Percentiles rank a stretch among this genome's conserved stretches.
phyloP scores from a whole-genome alignment of 768 basidiomycete genomes.

The Gyrodon lividus region DNA sequence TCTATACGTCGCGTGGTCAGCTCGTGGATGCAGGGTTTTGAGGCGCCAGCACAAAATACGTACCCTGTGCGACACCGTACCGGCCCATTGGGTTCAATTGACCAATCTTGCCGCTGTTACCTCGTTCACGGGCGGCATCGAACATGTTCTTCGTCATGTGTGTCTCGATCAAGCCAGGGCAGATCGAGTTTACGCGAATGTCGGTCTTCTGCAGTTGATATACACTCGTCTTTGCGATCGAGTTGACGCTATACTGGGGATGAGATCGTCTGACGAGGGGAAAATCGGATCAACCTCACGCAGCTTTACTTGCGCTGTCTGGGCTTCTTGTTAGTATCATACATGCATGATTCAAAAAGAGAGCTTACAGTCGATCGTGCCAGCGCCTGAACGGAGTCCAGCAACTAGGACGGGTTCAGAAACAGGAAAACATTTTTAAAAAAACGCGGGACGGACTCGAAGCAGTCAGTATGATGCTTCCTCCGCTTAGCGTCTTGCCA shows the following conservation, averaged over 20 bases:
- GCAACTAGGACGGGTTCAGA: conserved; percentile 54
- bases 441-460: conserved; percentile 52
- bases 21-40: conserved; percentile 14
- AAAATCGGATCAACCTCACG: conserved; percentile 48
- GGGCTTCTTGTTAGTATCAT: conserved; percentile 19
- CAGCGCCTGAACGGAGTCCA: conserved; percentile 80
- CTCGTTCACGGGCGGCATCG: conserved; percentile 70
- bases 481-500: conserved; percentile 68
- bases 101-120: conserved; percentile 75
- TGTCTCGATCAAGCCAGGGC: conserved; percentile 92
- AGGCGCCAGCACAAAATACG: conserved; percentile 6
- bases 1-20: conserved; percentile 45
- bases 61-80: conserved; percentile 80
- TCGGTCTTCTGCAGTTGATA: conserved; percentile 80
- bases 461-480: conserved; percentile 87
- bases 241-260: conserved; percentile 66
- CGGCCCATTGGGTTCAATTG: conserved; percentile 78
- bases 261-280: conserved; percentile 4
- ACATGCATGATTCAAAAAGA: background rate
- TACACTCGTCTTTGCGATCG: conserved; percentile 77
- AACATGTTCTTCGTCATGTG: conserved; percentile 85
- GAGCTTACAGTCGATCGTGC: conserved; percentile 72
- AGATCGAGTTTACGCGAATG: conserved; percentile 86
- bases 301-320: conserved; percentile 94
- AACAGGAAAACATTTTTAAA: background rate